Conservation (phyloP, 768 basidiomycete genomes). For the Termitomyces sp. region DNA sequence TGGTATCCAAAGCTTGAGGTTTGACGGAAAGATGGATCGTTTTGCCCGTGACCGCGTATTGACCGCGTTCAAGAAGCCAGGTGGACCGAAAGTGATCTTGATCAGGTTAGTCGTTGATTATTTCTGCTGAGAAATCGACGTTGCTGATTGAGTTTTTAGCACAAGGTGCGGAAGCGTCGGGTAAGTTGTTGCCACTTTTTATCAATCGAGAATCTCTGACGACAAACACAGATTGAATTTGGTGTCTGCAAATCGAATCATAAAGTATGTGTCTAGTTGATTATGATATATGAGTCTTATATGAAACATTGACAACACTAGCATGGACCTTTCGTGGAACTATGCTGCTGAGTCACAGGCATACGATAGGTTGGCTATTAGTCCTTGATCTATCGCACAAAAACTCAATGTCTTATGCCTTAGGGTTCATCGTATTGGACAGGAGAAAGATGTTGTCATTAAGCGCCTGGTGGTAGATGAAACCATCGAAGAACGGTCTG, state of each 20-base stretch:
- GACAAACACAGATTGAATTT: slow-evolving; percentile 41
- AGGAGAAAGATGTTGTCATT: slow-evolving; percentile 62
- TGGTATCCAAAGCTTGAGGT: slow-evolving; percentile 53
- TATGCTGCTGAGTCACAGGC: slow-evolving; percentile 69
- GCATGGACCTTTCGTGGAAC: slow-evolving; percentile 73
- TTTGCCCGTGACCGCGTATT: slow-evolving; percentile 43
- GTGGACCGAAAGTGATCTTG: slow-evolving; percentile 58
- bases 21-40: slow-evolving; percentile 66
- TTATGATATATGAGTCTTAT: neutral
- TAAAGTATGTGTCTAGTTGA: slow-evolving; percentile 40
- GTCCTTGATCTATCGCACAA: neutral
- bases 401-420: slow-evolving; percentile 26
- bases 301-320: slow-evolving; percentile 16
- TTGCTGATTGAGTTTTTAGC: slow-evolving; percentile 21
- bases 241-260: slow-evolving; percentile 60
- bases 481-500: slow-evolving; percentile 72
- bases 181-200: slow-evolving; percentile 1
- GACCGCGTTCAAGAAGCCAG: slow-evolving; percentile 44
- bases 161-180: slow-evolving; percentile 70
- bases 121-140: neutral
- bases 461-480: slow-evolving; percentile 62
- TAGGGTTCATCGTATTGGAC: slow-evolving; percentile 65
- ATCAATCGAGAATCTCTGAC: neutral
- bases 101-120: slow-evolving; percentile 37
- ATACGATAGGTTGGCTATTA: slow-evolving; percentile 31